Evolutionary conservation across 805 yeast species (phyloP).

Genomic region (Spathaspora passalidarum): DNA sequence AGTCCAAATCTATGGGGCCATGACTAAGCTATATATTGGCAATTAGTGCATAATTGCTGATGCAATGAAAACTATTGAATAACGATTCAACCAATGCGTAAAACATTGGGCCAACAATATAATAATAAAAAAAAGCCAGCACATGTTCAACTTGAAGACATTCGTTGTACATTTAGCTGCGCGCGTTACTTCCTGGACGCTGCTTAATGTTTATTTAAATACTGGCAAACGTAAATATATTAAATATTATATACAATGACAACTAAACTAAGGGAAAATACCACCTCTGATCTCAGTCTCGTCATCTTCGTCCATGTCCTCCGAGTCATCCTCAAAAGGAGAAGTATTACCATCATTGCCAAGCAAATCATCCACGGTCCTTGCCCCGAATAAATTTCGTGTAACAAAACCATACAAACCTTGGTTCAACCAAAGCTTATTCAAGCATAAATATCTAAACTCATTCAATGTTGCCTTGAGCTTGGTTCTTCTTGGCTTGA

Average conservation of each 20-base stretch:
- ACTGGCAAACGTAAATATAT: not conserved
- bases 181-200: too few relatives aligned
- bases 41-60: too few relatives aligned
- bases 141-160: too few relatives aligned
- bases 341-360: constrained; percentile 13
- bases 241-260: not conserved
- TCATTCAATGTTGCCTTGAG: constrained; percentile 56
- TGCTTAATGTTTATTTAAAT: too few relatives aligned
- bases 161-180: too few relatives aligned
- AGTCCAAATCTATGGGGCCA: too few relatives aligned
- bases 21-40: too few relatives aligned
- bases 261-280: not conserved
- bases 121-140: too few relatives aligned
- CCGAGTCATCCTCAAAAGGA: constrained; percentile 11
- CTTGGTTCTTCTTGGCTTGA: constrained; percentile 52
- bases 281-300: not conserved
- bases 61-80: too few relatives aligned
- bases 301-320: constrained; percentile 8
- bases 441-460: constrained; percentile 54
- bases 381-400: constrained; percentile 23
- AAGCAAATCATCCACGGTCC: constrained; percentile 9
- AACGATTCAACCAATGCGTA: too few relatives aligned
- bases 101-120: too few relatives aligned
- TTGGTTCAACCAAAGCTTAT: constrained; percentile 59
- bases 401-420: constrained; percentile 50